Conservation (phyloP, 176 grass and related monocot genomes). For the Poa annua region DNA sequence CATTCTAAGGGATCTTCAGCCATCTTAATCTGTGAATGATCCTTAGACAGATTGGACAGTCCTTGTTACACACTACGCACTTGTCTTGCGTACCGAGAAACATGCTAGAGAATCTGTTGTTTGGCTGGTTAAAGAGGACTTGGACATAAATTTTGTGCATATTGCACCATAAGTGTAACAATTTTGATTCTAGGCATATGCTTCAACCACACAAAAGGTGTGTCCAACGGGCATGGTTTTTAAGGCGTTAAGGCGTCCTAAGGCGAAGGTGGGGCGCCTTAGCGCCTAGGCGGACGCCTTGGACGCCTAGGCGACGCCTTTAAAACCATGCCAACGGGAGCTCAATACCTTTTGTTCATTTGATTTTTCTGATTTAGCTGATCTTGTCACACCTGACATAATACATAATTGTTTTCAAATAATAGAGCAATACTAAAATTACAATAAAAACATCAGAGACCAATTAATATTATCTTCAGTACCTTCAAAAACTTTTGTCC, state of each 20-base stretch:
- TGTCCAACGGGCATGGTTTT: no score
- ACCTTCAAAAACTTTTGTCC: conserved; percentile 99
- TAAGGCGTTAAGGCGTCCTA: no score
- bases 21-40: no score
- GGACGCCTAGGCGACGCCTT: no score
- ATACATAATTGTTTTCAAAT: conserved; percentile 2
- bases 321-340: no score
- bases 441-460: conserved; percentile 6
- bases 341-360: conserved; percentile 71
- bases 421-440: not conserved
- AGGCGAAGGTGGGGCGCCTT: no score
- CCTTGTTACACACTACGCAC: conserved; percentile 84
- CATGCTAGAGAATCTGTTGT: conserved; percentile 76
- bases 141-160: conserved; percentile 16
- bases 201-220: conserved; percentile 1
- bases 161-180: not conserved
- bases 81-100: conserved; percentile 96
- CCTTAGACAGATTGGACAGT: no score
- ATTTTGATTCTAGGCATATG: not conserved
- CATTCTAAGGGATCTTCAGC: no score
- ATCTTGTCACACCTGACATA: conserved; percentile 64
- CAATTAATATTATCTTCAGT: conserved; percentile 24
- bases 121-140: conserved; percentile 41
- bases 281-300: no score
- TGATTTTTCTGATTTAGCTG: conserved; percentile 70